Percentiles rank a stretch among this genome's conserved stretches.
Conservation (phyloP, 176 grass and related monocot species). For the Juncus inflexus region DNA sequence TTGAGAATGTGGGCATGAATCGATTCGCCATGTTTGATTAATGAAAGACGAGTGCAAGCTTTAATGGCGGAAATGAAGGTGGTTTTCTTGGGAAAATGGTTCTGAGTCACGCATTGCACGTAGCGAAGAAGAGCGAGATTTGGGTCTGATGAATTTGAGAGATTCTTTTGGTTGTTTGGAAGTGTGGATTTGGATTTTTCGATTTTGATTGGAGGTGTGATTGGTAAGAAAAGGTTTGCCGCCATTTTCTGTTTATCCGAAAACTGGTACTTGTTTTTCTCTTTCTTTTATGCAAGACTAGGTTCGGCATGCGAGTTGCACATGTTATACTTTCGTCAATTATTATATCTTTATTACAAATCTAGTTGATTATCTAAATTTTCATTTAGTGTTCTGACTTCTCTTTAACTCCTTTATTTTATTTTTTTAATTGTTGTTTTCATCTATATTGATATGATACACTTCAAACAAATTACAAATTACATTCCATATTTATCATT, state of each 20-base stretch:
- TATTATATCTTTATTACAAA: too few relatives aligned
- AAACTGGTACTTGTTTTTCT: background rate
- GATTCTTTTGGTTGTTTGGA: background rate
- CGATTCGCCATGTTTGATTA: constrained; percentile 25
- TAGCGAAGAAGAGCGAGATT: constrained; percentile 18
- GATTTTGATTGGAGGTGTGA: background rate
- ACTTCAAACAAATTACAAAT: too few relatives aligned
- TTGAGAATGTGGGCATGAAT: constrained; percentile 35
- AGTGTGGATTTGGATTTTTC: background rate
- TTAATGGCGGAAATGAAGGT: constrained; percentile 34
- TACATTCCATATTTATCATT: too few relatives aligned
- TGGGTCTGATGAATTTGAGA: constrained; percentile 20
- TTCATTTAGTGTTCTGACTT: too few relatives aligned
- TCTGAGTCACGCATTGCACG: constrained; percentile 13
- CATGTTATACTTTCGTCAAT: too few relatives aligned
- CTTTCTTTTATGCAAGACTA: background rate
- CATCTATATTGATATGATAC: too few relatives aligned
- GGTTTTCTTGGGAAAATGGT: constrained; percentile 26
- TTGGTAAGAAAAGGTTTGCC: background rate
- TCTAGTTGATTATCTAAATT: too few relatives aligned
- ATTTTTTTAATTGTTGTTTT: too few relatives aligned
- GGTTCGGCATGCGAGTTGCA: too few relatives aligned
- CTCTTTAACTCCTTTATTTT: too few relatives aligned
- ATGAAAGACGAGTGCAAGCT: constrained; percentile 13
- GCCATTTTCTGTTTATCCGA: background rate